Evolutionary conservation across 495 filamentous ascomycete genomes (phyloP).

Genomic region (Lophiotrema nucula): DNA sequence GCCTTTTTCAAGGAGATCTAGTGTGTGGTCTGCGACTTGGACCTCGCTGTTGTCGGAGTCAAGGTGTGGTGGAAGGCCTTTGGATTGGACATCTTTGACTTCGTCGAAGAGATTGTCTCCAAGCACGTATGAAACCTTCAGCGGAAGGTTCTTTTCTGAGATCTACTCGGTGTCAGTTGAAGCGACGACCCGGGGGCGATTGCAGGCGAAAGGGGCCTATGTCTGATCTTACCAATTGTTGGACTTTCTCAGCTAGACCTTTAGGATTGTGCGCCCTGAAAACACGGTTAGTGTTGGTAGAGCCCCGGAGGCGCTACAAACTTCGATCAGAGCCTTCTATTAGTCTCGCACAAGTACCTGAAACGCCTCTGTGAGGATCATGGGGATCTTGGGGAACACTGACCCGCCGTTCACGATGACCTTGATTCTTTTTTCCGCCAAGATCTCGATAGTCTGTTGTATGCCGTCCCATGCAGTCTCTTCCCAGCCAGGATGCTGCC

Average conservation of each 20-base stretch:
- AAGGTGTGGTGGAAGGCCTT: conserved; percentile 41
- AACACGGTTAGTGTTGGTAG: no score
- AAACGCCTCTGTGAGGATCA: no score
- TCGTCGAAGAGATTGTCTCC: conserved; percentile 24
- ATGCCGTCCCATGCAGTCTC: conserved; percentile 49
- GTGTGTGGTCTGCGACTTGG: conserved; percentile 32
- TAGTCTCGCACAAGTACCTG: no score
- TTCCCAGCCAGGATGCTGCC: conserved; percentile 46
- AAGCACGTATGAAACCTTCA: conserved; percentile 26
- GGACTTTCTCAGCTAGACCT: conserved; percentile 37
- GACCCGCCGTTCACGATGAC: conserved; percentile 42
- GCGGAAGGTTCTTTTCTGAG: conserved; percentile 9
- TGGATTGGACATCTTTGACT: conserved; percentile 23
- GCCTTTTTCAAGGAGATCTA: conserved; percentile 31
- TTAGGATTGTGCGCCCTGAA: no score
- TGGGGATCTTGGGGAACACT: conserved; percentile 36
- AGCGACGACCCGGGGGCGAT: background rate
- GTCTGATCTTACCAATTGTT: conserved; percentile 42
- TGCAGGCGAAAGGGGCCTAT: no score
- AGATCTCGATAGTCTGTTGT: conserved; percentile 46
- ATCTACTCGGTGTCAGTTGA: conserved; percentile 20
- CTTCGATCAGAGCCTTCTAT: no score
- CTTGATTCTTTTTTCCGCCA: conserved; percentile 39
- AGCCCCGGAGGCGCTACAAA: no score
- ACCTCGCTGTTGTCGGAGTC: conserved; percentile 39